Evolutionary conservation across 1,139 yeast genomes (phyloP).

Genomic region (Yamadazyma jaroonii): DNA sequence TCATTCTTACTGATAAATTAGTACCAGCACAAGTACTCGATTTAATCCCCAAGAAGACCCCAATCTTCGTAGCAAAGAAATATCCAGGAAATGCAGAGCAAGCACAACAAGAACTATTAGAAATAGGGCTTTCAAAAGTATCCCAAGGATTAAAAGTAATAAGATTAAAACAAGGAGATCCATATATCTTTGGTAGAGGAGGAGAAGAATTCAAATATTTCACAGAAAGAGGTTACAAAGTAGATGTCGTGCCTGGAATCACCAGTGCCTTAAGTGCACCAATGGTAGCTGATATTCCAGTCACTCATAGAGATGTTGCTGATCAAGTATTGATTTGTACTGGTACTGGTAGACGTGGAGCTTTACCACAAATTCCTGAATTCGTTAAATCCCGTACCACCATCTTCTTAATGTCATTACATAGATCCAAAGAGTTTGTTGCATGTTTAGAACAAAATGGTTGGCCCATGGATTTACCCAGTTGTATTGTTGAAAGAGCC

Average conservation of each 20-base stretch:
- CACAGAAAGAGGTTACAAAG: constrained; percentile 61
- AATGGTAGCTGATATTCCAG: constrained; percentile 79
- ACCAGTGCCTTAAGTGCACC: constrained; percentile 93
- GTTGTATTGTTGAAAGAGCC: constrained; percentile 86
- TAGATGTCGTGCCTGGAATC: constrained; percentile 80
- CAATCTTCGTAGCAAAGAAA: constrained; percentile 82
- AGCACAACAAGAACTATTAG: constrained; percentile 83
- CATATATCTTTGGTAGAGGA: constrained; percentile 95
- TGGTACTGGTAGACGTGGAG: constrained; percentile 91
- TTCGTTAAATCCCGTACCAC: constrained; percentile 74
- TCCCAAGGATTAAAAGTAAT: constrained; percentile 73
- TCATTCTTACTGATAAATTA: constrained; percentile 84
- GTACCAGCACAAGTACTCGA: constrained; percentile 88
- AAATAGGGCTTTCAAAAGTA: constrained; percentile 65
- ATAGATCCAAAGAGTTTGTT: constrained; percentile 70
- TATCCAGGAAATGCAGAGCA: constrained; percentile 96
- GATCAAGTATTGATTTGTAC: constrained; percentile 93
- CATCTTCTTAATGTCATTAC: constrained; percentile 87
- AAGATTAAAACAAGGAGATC: constrained; percentile 94
- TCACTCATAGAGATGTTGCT: constrained; percentile 89
- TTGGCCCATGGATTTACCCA: constrained; percentile 76
- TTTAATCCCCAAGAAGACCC: constrained; percentile 70
- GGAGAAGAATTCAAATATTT: constrained; percentile 86
- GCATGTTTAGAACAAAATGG: constrained; percentile 50
- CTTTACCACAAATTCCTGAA: constrained; percentile 74